Percentiles rank a stretch among this genome's conserved stretches.
phyloP scores from a whole-genome alignment of 2,329 filamentous ascomycete genomes.

The Fusarium dlaminii region DNA sequence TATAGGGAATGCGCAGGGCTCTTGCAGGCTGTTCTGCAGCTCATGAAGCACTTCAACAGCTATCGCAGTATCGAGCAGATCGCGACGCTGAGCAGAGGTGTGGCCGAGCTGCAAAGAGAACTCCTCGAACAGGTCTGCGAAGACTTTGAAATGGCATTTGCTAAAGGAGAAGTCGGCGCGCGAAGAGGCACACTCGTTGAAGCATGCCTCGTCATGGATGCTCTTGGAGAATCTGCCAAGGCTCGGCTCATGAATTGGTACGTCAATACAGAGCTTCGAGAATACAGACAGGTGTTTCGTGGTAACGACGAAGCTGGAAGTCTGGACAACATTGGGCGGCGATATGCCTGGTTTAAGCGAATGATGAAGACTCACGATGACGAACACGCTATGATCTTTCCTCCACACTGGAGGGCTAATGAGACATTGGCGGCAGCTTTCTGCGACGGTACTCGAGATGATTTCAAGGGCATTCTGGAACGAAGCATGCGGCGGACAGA shows the following conservation, averaged over 20 bases:
- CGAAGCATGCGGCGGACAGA: conserved; percentile 82
- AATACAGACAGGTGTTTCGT: conserved; percentile 94
- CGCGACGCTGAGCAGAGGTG: conserved; percentile 88
- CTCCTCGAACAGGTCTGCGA: conserved; percentile 98
- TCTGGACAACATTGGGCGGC: conserved; percentile 92
- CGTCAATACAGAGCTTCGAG: conserved; percentile 93
- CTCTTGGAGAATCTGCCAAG: conserved; percentile 86
- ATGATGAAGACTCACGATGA: conserved; percentile 97
- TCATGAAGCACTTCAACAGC: conserved; percentile 98
- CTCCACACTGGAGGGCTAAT: conserved; percentile 85
- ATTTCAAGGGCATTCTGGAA: conserved; percentile 93
- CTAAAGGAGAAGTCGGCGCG: conserved; percentile 81
- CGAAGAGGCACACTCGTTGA: conserved; percentile 80
- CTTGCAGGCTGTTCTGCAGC: conserved; percentile 92
- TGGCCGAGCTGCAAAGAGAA: conserved; percentile 91
- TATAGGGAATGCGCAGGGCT: conserved; percentile 95
- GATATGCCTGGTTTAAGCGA: conserved; percentile 96
- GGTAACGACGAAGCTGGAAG: conserved; percentile 97
- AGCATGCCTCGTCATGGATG: conserved; percentile 93
- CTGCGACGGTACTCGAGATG: conserved; percentile 93
- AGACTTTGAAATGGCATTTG: conserved; percentile 95
- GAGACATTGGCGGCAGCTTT: conserved; percentile 91
- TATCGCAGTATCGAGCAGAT: conserved; percentile 99
- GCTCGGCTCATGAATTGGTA: conserved; percentile 92
- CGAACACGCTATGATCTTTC: conserved; percentile 90